Evolutionary conservation across 345 rosid genomes (phyloP), one percentile per base, ranked within the genome.

Genomic region (Gossypium ekmanianum): DNA sequence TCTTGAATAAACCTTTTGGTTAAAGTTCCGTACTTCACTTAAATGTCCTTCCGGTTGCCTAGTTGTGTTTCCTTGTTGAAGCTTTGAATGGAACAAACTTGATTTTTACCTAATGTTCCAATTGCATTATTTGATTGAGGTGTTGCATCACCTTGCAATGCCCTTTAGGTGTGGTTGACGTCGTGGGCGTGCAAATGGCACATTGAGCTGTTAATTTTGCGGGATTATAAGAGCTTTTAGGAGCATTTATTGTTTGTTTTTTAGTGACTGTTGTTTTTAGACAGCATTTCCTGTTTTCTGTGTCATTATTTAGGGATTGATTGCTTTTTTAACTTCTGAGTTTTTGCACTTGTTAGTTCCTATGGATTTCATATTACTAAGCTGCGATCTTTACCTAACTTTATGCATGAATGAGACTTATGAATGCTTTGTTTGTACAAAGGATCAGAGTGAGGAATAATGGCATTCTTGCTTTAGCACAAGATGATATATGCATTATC

Each of bases 61-160:
- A 14, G 14, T 47, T 14, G 57, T 22, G 58, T 69, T 26, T 10
- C 59, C 44, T 69, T 16, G 20, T 69, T 3, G n/a, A 22, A 69
- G 24, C 16, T 69, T 26, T 69, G 73, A 34, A 27, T 27, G 73
- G 59, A 16, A 51, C 22, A 50, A 69, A 69, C 34, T 66, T 66
- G 3, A 11, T 20, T 44, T 44, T 54, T 4, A 20, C 20, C 24
- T 51, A 27, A 3, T 48, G 58, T 48, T 69, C 16, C 27, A 44
- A 26, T 69, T 16, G 16, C 16, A 3, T 22, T 27, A 16, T 51
- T 26, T 51, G 24, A 50, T 27, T 69, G 73, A 27, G 73, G 59
- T 51, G 26, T 16, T 50, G 13, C 17, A 26, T 51, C n/a, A 13
- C 59, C 59, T 69, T 69, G 4, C n/a, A 18, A 11, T 50, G 27